These are phyloP conservation scores for Lotus japonicus DNA, from an alignment of 306 rosid genomes.

Conservation along the genomic window DNA sequence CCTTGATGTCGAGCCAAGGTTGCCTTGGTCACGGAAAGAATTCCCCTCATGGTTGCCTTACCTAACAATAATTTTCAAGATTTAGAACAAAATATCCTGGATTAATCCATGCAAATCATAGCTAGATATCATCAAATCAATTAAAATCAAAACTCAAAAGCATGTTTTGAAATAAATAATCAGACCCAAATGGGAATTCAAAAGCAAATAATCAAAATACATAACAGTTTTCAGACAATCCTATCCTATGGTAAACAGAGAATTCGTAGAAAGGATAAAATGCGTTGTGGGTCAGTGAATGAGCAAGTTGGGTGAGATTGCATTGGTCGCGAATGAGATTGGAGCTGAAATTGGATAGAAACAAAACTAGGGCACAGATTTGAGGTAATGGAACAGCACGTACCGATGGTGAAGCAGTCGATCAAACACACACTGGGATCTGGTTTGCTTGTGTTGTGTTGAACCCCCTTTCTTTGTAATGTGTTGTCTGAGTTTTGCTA, in stretches of 20 bases:
- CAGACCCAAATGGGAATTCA: background rate
- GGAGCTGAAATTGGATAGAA: background rate
- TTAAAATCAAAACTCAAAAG: background rate
- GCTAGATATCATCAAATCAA: background rate
- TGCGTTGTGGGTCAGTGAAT: no score
- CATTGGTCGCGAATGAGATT: conserved; percentile 2
- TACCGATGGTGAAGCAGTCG: conserved; percentile 6
- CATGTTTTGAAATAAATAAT: background rate
- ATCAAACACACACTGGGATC: conserved; percentile 11
- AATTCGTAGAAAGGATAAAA: no score
- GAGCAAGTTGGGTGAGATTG: background rate
- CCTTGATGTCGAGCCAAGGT: conserved; percentile 39
- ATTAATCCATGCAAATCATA: background rate
- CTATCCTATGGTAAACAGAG: no score
- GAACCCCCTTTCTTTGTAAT: background rate
- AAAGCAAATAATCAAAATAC: background rate
- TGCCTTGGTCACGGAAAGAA: conserved; percentile 49
- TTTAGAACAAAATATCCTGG: background rate
- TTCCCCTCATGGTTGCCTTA: conserved; percentile 67
- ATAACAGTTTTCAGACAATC: background rate
- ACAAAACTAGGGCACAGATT: conserved; percentile 5
- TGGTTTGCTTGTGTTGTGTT: conserved; percentile 1
- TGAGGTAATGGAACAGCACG: background rate
- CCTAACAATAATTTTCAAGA: conserved; percentile 29
- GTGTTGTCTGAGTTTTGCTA: background rate